Percentiles rank a stretch among this genome's conserved stretches.
phyloP scores from a whole-genome alignment of 2,329 filamentous ascomycete genomes.

The Tympanopsis confertula region DNA sequence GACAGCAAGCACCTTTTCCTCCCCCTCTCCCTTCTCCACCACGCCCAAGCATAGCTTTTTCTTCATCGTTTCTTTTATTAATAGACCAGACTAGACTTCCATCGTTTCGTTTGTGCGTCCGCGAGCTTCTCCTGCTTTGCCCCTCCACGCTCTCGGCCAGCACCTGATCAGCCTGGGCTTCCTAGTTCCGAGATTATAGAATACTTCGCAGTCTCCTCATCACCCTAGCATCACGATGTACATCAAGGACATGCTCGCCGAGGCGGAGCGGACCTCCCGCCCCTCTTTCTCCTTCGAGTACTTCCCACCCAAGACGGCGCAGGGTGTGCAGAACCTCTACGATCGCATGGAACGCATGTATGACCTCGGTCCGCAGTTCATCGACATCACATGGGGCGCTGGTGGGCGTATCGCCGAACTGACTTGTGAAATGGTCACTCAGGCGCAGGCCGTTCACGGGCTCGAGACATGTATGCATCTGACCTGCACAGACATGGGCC shows the following conservation, averaged over 20 bases:
- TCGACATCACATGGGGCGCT: conserved; percentile 97
- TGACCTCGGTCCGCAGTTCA: conserved; percentile 82
- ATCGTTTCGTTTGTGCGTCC: not conserved
- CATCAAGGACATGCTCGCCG: conserved; percentile 80
- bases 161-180: not conserved
- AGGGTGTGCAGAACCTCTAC: conserved; percentile 97
- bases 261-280: conserved; percentile 66
- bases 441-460: conserved; percentile 91
- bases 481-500: conserved; percentile 96
- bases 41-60: not conserved
- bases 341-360: conserved; percentile 99
- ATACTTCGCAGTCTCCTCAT: conserved; percentile 3
- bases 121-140: not conserved
- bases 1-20: not conserved
- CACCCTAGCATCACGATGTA: conserved; percentile 60
- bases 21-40: not conserved
- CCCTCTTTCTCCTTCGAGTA: conserved; percentile 98
- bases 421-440: conserved; percentile 94
- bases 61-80: not conserved
- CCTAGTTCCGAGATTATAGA: conserved; percentile 2
- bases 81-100: not conserved
- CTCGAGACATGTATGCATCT: conserved; percentile 98
- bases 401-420: conserved; percentile 83
- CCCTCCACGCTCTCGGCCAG: not conserved
- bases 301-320: conserved; percentile 94